Evolutionary conservation across 2,329 filamentous ascomycete species (phyloP).

Genomic region (Hirsutella rhossiliensis): DNA sequence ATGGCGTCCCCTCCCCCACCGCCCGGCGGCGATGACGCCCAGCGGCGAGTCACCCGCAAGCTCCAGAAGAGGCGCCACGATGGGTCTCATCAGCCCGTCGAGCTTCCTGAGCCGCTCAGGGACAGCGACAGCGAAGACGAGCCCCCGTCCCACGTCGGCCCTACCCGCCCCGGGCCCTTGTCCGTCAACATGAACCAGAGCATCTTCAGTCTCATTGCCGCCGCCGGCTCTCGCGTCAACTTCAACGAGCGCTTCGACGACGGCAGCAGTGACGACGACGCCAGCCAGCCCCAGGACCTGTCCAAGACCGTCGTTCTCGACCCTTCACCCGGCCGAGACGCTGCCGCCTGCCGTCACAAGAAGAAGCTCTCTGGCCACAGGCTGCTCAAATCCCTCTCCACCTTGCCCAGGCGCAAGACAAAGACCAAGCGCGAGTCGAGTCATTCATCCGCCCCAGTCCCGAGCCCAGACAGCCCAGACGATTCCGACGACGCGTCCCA

Average conservation of each 20-base stretch:
- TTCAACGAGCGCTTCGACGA: conserved; percentile 72
- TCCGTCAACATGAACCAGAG: conserved; percentile 82
- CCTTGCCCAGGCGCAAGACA: conserved; percentile 35
- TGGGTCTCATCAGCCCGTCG: conserved; percentile 22
- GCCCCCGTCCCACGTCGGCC: conserved; percentile 27
- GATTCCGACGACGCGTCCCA: conserved; percentile 12
- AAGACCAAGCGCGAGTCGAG: conserved; percentile 30
- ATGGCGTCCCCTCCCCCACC: conserved; percentile 2
- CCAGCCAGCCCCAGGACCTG: conserved; percentile 31
- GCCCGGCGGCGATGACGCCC: conserved; percentile 1
- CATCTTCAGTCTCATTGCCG: conserved; percentile 84
- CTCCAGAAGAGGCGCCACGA: conserved; percentile 32
- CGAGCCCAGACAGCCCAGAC: conserved; percentile 18
- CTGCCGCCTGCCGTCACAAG: conserved; percentile 30
- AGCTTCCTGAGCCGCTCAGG: conserved; percentile 41
- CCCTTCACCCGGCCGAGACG: conserved; percentile 17
- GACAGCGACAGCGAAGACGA: conserved; percentile 37
- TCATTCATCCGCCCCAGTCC: conserved; percentile 22
- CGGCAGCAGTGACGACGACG: conserved; percentile 72
- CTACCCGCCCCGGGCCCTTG: conserved; percentile 30
- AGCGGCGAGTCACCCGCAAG: conserved; percentile 17
- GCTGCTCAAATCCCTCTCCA: conserved; percentile 52
- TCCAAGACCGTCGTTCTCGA: conserved; percentile 30
- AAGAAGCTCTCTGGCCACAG: conserved; percentile 53
- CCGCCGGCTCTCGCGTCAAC: conserved; percentile 71